Conservation (phyloP, 2,329 filamentous ascomycete genomes). For the Cryoendolithus antarcticus region DNA sequence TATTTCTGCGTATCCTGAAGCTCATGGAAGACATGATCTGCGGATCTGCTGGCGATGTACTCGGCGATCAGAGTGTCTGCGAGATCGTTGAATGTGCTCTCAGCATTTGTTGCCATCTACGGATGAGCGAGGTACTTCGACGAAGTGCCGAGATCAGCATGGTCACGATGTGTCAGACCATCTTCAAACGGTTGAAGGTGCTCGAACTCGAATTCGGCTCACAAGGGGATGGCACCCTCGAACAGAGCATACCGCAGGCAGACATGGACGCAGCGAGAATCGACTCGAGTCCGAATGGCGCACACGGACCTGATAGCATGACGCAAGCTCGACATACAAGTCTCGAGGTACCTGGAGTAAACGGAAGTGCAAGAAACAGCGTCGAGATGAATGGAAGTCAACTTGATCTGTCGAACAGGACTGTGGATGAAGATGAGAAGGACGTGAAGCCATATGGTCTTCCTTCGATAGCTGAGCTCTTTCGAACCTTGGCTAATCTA, state of each 20-base stretch:
- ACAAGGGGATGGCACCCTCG: slow-evolving; percentile 48
- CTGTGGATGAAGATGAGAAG: slow-evolving; percentile 28
- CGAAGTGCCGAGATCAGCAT: slow-evolving; percentile 91
- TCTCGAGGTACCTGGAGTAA: slow-evolving; percentile 34
- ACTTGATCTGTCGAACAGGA: slow-evolving; percentile 29
- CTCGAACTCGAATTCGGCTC: slow-evolving; percentile 61
- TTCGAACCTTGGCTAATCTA: slow-evolving; percentile 85
- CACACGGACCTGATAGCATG: slow-evolving; percentile 30
- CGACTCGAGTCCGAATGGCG: slow-evolving; percentile 46
- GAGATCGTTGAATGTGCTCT: slow-evolving; percentile 98
- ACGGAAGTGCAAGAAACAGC: slow-evolving; percentile 24
- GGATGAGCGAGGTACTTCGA: slow-evolving; percentile 79
- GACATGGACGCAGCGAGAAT: slow-evolving; percentile 71
- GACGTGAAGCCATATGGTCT: slow-evolving; percentile 80
- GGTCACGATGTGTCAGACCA: slow-evolving; percentile 98
- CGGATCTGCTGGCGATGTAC: slow-evolving; percentile 75
- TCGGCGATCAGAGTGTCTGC: slow-evolving; percentile 97
- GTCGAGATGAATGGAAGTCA: slow-evolving; percentile 30
- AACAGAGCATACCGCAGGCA: slow-evolving; percentile 49
- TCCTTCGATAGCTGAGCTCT: slow-evolving; percentile 86
- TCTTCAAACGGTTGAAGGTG: slow-evolving; percentile 85
- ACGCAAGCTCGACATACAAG: slow-evolving; percentile 44
- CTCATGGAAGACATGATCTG: slow-evolving; percentile 98
- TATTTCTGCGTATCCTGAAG: slow-evolving; percentile 84
- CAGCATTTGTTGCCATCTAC: slow-evolving; percentile 90